phyloP scores from a whole-genome alignment of 192 early-diverging fungal genomes.

The Mortierella hygrophila region DNA sequence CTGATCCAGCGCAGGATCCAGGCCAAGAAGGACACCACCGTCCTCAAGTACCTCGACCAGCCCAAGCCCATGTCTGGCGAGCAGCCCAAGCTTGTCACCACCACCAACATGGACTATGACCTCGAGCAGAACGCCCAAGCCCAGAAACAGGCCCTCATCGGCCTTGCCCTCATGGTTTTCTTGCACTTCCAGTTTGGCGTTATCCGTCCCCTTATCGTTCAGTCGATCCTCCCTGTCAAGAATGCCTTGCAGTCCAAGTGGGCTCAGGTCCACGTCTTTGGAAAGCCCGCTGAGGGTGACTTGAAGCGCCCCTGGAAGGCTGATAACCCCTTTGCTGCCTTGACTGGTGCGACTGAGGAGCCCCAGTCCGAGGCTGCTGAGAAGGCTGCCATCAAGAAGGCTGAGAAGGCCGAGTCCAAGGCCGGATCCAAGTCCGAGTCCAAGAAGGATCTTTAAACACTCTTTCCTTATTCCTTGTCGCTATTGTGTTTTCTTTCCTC shows the following conservation, averaged over 20 bases:
- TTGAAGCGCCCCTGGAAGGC: conserved; percentile 89
- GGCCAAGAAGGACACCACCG: conserved; percentile 87
- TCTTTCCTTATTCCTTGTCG: not conserved
- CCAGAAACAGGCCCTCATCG: conserved; percentile 78
- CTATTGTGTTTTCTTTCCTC: not conserved
- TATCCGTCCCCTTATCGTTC: conserved; percentile 89
- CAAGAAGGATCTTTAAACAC: conserved; percentile 43
- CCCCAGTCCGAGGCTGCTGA: conserved; percentile 61
- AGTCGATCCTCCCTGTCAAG: conserved; percentile 84
- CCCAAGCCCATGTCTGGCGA: conserved; percentile 64
- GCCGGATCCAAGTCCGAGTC: conserved; percentile 43
- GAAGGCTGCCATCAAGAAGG: conserved; percentile 68
- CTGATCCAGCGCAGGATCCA: conserved; percentile 60
- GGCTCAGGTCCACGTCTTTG: conserved; percentile 84
- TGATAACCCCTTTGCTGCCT: conserved; percentile 77
- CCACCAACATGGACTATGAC: conserved; percentile 85
- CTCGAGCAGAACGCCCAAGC: conserved; percentile 73
- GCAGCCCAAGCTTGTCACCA: conserved; percentile 67
- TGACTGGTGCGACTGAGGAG: conserved; percentile 45
- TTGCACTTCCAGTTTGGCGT: conserved; percentile 92
- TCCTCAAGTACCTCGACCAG: conserved; percentile 84
- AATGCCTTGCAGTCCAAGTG: conserved; percentile 77
- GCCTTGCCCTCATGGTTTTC: conserved; percentile 77
- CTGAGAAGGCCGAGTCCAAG: conserved; percentile 60
- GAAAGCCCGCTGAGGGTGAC: conserved; percentile 79